phyloP scores from a whole-genome alignment of 495 filamentous ascomycete species.

The Aspergillus sclerotiicarbonarius region DNA sequence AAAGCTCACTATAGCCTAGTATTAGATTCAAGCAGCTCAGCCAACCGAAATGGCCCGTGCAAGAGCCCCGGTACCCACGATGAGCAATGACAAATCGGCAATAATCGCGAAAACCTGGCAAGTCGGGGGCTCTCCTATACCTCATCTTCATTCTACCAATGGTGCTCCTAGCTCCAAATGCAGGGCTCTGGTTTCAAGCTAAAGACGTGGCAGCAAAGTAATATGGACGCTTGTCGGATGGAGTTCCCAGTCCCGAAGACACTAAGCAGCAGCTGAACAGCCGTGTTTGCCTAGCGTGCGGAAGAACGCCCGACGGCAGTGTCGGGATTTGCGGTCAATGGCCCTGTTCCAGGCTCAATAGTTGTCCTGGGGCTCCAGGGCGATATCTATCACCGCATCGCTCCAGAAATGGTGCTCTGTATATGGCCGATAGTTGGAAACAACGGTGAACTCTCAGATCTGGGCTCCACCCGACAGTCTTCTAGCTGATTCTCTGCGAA shows the following conservation, averaged over 20 bases:
- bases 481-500: slow-evolving; percentile 3
- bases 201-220: background rate
- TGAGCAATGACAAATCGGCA: background rate
- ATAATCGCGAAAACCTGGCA: background rate
- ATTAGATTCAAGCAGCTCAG: background rate
- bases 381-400: background rate
- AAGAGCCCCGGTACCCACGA: background rate
- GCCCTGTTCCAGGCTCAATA: background rate
- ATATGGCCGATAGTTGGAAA: slow-evolving; percentile 1
- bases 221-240: background rate
- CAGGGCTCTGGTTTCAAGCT: background rate
- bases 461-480: background rate
- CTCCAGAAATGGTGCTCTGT: background rate
- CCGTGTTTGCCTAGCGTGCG: background rate
- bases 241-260: background rate
- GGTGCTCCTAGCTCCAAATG: background rate
- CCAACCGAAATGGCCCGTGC: slow-evolving; percentile 4
- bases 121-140: background rate
- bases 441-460: slow-evolving; percentile 1
- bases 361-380: background rate
- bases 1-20: background rate
- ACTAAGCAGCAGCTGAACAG: background rate
- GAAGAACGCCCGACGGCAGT: background rate
- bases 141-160: background rate
- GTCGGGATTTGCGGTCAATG: background rate